A percentile compares a stretch with the other conserved stretches of the same genome.
Conservation (phyloP, 192 early-diverging fungal genomes). For the Martensiomyces pterosporus region DNA sequence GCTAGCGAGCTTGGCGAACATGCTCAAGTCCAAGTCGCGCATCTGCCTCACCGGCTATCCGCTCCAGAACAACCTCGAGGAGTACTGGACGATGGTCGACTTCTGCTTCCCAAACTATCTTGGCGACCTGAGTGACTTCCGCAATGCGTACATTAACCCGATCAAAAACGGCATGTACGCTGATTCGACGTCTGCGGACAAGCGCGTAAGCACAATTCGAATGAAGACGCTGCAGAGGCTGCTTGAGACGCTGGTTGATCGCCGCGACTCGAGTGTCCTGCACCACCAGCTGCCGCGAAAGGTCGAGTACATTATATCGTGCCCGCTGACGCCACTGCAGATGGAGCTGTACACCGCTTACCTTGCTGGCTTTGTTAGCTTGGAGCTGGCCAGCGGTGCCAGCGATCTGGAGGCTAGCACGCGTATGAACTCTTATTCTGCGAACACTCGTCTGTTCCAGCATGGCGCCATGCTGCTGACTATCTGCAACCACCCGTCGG, state of each 20-base stretch:
- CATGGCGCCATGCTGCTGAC: constrained; percentile 25
- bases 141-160: constrained; percentile 54
- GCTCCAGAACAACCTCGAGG: constrained; percentile 76
- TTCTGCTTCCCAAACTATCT: constrained; percentile 65
- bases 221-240: constrained; percentile 62
- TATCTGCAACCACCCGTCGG: constrained; percentile 67
- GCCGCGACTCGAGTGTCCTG: constrained; percentile 52
- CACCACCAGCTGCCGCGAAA: constrained; percentile 62
- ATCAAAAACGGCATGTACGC: constrained; percentile 59
- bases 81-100: constrained; percentile 79
- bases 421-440: too few relatives aligned
- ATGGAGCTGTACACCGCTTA: constrained; percentile 53
- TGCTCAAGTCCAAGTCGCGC: constrained; percentile 55
- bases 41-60: constrained; percentile 81
- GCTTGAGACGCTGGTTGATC: constrained; percentile 60
- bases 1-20: constrained; percentile 14
- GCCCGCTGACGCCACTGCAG: constrained; percentile 58
- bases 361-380: constrained; percentile 6
- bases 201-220: constrained; percentile 9
- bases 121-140: constrained; percentile 55
- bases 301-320: constrained; percentile 66
- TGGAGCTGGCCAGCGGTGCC: not conserved
- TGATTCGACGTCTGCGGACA: constrained; percentile 39
- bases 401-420: too few relatives aligned
- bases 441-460: constrained; percentile 9